Evolutionary conservation across 2,329 filamentous ascomycete species (phyloP).

Genomic region (Tothia fuscella): DNA sequence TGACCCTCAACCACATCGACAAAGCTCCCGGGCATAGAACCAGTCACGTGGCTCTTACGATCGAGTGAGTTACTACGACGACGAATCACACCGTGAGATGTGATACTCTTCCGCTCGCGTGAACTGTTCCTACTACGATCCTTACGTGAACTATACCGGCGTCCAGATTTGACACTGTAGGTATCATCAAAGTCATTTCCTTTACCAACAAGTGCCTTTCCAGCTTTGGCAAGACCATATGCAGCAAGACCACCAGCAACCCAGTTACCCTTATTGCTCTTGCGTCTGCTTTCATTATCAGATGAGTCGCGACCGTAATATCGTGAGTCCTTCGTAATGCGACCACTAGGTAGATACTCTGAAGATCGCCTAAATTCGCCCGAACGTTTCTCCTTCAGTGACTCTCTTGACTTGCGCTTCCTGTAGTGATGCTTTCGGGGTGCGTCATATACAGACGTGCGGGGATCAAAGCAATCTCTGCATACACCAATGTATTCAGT

Average conservation of each 20-base stretch:
- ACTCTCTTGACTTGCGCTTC: slow-evolving; percentile 18
- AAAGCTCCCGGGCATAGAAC: slow-evolving; percentile 1
- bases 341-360: slow-evolving; percentile 16
- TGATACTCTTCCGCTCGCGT: slow-evolving; percentile 9
- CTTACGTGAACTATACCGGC: slow-evolving; percentile 17
- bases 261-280: slow-evolving; percentile 34
- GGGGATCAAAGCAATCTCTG: slow-evolving; percentile 52
- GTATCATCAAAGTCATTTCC: slow-evolving; percentile 47
- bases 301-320: slow-evolving; percentile 35
- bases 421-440: slow-evolving; percentile 48
- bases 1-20: slow-evolving; percentile 4
- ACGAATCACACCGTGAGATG: slow-evolving; percentile 6
- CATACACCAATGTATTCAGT: slow-evolving; percentile 56
- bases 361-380: slow-evolving; percentile 12
- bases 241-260: slow-evolving; percentile 43
- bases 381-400: slow-evolving; percentile 15
- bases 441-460: slow-evolving; percentile 42
- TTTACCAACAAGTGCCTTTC: slow-evolving; percentile 40
- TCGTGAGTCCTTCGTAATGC: slow-evolving; percentile 48
- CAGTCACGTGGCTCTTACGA: neutral
- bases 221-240: slow-evolving; percentile 39
- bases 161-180: slow-evolving; percentile 46
- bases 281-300: slow-evolving; percentile 37
- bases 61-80: slow-evolving; percentile 1
- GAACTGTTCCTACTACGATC: slow-evolving; percentile 27